phyloP scores from a whole-genome alignment of 23 red algal species.

The Gracilariopsis chorda region DNA sequence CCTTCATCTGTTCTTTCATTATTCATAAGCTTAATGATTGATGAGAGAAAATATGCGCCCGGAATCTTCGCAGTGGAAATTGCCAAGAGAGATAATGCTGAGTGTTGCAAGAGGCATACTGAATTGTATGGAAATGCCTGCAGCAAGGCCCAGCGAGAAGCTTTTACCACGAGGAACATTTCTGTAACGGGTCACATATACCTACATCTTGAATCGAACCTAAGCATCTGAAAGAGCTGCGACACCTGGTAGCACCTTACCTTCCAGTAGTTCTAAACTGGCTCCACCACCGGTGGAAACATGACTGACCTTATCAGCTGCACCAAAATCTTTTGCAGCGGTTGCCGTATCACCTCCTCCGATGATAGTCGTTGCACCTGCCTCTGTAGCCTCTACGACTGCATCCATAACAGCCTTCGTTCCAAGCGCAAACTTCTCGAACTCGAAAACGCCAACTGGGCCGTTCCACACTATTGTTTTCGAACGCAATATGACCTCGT shows the following conservation, averaged over 20 bases:
- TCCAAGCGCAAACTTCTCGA: conserved; percentile 72
- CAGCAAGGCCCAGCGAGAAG: too few relatives aligned
- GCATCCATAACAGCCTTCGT: conserved; percentile 86
- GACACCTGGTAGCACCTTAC: conserved; percentile 92
- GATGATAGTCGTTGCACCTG: conserved; percentile 76
- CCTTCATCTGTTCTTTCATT: too few relatives aligned
- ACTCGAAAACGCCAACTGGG: conserved; percentile 94
- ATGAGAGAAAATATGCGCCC: too few relatives aligned
- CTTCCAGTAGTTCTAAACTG: conserved; percentile 89
- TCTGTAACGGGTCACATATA: too few relatives aligned
- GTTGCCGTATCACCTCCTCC: conserved; percentile 96
- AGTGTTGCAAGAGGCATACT: too few relatives aligned
- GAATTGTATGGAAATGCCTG: too few relatives aligned
- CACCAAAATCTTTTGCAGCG: conserved; percentile 85
- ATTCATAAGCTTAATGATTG: too few relatives aligned
- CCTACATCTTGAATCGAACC: too few relatives aligned
- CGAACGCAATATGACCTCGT: conserved; percentile 49
- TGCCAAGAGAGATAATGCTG: too few relatives aligned
- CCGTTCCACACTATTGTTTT: conserved; percentile 98
- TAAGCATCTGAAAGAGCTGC: conserved; percentile 66
- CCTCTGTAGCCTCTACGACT: conserved; percentile 63
- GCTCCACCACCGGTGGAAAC: conserved; percentile 91
- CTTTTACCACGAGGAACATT: too few relatives aligned
- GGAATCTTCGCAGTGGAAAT: too few relatives aligned
- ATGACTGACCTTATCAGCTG: conserved; percentile 80